phyloP scores from a whole-genome alignment of 306 rosid species.

The Nissolia schottii region DNA sequence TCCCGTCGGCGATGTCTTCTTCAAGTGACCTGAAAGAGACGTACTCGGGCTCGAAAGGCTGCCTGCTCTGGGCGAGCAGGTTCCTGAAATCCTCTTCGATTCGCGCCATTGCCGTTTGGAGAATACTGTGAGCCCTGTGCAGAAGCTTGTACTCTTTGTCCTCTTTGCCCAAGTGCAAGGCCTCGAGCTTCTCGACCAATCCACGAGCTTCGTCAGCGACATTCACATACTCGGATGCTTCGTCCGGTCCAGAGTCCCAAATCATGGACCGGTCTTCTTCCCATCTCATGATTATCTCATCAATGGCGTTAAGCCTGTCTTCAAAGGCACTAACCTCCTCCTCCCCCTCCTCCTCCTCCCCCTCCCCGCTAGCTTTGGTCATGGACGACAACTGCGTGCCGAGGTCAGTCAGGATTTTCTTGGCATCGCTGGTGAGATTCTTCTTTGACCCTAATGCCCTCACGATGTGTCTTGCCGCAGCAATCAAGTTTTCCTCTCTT shows the following conservation, averaged over 20 bases:
- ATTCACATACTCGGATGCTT: constrained; percentile 54
- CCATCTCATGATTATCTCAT: constrained; percentile 66
- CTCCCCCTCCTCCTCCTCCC: constrained; percentile 23
- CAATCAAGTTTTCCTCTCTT: constrained; percentile 67
- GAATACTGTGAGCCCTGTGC: constrained; percentile 58
- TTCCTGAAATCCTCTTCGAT: constrained; percentile 74
- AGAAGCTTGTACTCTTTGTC: constrained; percentile 41
- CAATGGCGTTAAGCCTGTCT: constrained; percentile 38
- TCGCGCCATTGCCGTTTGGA: constrained; percentile 79
- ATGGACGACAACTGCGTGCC: constrained; percentile 56
- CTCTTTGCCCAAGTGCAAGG: constrained; percentile 43
- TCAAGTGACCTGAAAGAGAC: constrained; percentile 67
- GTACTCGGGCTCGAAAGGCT: constrained; percentile 66
- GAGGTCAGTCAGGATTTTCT: constrained; percentile 68
- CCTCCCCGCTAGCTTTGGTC: constrained; percentile 24
- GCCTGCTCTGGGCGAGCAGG: constrained; percentile 65
- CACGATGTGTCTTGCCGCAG: constrained; percentile 63
- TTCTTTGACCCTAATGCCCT: constrained; percentile 62
- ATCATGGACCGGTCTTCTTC: constrained; percentile 74
- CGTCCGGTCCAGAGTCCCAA: constrained; percentile 64
- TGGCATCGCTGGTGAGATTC: constrained; percentile 56
- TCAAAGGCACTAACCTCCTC: constrained; percentile 39
- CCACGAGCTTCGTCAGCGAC: constrained; percentile 53
- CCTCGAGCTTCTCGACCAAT: constrained; percentile 53
- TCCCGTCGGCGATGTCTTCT: constrained; percentile 56